Evolutionary conservation across 768 basidiomycete species (phyloP).

Genomic region (Gymnopilus junonius): DNA sequence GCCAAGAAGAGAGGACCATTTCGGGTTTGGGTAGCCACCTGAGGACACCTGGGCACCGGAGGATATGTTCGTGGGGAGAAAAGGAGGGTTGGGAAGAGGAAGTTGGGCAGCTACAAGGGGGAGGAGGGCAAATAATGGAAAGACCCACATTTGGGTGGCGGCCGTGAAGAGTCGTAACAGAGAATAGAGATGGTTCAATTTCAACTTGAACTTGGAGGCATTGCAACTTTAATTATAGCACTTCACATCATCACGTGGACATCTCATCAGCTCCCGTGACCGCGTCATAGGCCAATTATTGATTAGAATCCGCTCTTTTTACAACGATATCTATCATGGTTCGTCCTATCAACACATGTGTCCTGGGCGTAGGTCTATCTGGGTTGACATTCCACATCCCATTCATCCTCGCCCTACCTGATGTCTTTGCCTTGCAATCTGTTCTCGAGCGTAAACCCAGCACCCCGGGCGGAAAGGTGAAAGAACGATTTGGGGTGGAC

Average conservation of each 20-base stretch:
- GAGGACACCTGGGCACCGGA: constrained; percentile 56
- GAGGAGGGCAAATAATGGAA: constrained; percentile 29
- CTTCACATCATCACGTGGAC: constrained; percentile 13
- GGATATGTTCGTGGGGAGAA: constrained; percentile 62
- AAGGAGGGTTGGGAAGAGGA: constrained; percentile 66
- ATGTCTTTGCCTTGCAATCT: constrained; percentile 72
- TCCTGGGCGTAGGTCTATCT: constrained; percentile 77
- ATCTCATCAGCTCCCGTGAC: constrained; percentile 13
- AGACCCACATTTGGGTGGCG: constrained; percentile 26
- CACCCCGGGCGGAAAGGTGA: constrained; percentile 62
- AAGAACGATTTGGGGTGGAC: constrained; percentile 64
- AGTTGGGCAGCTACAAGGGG: constrained; percentile 52
- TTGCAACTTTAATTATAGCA: neutral
- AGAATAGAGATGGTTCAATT: constrained; percentile 14
- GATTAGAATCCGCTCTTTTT: neutral
- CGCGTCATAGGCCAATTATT: constrained; percentile 5
- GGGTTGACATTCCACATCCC: constrained; percentile 83
- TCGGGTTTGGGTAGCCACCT: constrained; percentile 60
- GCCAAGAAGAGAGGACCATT: constrained; percentile 85
- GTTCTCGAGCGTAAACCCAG: constrained; percentile 76
- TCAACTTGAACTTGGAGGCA: constrained; percentile 24
- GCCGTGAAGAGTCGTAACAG: constrained; percentile 13
- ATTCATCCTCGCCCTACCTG: constrained; percentile 72
- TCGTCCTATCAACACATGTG: constrained; percentile 67
- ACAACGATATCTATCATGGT: constrained; percentile 28